These are phyloP conservation scores for Eimeria praecox DNA, from an alignment of 169 alveolate genomes.

Conservation along the genomic window DNA sequence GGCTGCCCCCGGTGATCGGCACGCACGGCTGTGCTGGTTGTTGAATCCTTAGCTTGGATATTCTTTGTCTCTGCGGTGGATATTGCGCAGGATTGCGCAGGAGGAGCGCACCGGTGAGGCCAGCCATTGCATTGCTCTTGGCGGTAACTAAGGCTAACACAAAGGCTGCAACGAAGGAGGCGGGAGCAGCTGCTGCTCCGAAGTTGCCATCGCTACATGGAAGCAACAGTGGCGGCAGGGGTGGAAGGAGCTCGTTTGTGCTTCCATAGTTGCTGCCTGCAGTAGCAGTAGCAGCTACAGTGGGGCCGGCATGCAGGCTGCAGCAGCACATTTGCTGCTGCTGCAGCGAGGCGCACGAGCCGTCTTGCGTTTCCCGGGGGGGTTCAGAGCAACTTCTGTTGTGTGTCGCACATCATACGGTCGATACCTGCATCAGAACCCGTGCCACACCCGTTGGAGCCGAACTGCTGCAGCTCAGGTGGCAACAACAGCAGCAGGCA, in stretches of 20 bases:
- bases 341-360: slow-evolving; percentile 72
- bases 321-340: slow-evolving; percentile 73
- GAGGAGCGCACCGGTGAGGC: neutral
- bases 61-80: neutral
- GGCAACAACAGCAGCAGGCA: slow-evolving; percentile 1
- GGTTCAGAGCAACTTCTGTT: neutral
- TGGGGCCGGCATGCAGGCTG: slow-evolving; percentile 78
- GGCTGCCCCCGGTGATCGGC: neutral
- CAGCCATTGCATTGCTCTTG: neutral
- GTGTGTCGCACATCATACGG: neutral
- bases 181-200: neutral
- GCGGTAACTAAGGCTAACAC: neutral
- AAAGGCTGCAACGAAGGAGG: neutral
- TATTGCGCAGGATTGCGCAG: neutral
- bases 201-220: neutral
- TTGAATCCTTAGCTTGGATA: neutral
- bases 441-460: neutral
- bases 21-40: neutral
- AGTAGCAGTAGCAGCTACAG: slow-evolving; percentile 42
- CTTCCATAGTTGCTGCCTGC: slow-evolving; percentile 12
- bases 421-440: neutral
- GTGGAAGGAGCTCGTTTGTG: neutral
- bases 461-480: neutral
- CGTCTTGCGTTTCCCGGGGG: neutral
- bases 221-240: slow-evolving; percentile 4